These are phyloP conservation scores for Cercophora sp. DNA, from an alignment of 495 filamentous ascomycete genomes.

Conservation along the genomic window DNA sequence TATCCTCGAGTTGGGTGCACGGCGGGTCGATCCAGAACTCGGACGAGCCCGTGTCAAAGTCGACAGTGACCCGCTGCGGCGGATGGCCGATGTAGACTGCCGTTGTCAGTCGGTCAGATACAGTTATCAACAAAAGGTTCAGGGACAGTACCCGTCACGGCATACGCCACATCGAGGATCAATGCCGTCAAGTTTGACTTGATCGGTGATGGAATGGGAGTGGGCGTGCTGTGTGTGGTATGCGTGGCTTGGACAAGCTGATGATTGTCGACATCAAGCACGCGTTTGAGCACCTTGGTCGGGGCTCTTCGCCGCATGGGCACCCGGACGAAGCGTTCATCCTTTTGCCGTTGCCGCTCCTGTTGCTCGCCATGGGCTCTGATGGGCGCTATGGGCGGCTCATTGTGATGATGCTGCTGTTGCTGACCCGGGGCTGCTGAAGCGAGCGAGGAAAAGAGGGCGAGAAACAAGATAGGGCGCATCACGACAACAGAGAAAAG, in stretches of 20 bases:
- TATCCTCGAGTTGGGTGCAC: slow-evolving; percentile 19
- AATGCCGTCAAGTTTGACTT: slow-evolving; percentile 9
- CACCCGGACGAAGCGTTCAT: slow-evolving; percentile 20
- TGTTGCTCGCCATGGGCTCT: neutral
- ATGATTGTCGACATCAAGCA: too few species aligned
- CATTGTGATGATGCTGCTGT: neutral
- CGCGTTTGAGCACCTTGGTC: too few species aligned
- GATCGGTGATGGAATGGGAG: neutral
- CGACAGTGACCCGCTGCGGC: slow-evolving; percentile 47
- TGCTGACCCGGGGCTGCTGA: neutral
- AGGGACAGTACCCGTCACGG: slow-evolving; percentile 16
- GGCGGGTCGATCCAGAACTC: slow-evolving; percentile 66
- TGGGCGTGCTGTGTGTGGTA: too few species aligned
- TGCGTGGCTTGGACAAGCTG: too few species aligned
- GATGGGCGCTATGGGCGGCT: neutral
- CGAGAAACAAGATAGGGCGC: neutral
- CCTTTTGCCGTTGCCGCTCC: neutral
- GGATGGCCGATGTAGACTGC: slow-evolving; percentile 64
- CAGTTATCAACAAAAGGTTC: too few species aligned
- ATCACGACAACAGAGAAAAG: neutral
- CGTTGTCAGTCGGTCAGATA: neutral
- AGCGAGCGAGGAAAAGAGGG: neutral
- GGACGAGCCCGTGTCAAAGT: slow-evolving; percentile 75
- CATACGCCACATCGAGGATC: slow-evolving; percentile 20
- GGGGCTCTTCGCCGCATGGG: slow-evolving; percentile 14